Evolutionary conservation across 2,329 filamentous ascomycete genomes (phyloP).

Genomic region (Paraphaeosphaeria minitans): DNA sequence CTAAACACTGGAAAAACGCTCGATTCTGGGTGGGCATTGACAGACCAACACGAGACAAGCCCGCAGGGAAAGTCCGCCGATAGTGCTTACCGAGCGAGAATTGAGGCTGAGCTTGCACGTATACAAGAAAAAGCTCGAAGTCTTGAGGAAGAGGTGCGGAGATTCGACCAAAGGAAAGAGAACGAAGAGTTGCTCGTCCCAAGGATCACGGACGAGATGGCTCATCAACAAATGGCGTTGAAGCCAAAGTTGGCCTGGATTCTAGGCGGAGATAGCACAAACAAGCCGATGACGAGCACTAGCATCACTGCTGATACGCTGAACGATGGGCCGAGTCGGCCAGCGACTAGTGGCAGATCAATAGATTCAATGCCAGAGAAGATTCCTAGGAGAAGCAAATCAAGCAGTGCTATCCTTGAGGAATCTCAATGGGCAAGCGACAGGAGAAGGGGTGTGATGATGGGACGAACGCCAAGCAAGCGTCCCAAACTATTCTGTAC

Average conservation of each 20-base stretch:
- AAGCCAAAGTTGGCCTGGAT: constrained; percentile 33
- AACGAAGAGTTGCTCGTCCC: constrained; percentile 6
- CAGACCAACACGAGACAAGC: constrained; percentile 21
- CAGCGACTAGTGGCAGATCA: constrained; percentile 16
- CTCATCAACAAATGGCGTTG: constrained; percentile 27
- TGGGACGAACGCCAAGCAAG: constrained; percentile 21
- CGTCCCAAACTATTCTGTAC: constrained; percentile 32
- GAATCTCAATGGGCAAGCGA: constrained; percentile 8
- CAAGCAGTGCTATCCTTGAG: constrained; percentile 23
- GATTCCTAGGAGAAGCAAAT: constrained; percentile 19
- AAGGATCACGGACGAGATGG: constrained; percentile 26
- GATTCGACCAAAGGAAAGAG: constrained; percentile 18
- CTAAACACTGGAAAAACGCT: constrained; percentile 14
- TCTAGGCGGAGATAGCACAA: constrained; percentile 21
- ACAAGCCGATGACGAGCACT: constrained; percentile 23
- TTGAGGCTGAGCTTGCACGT: constrained; percentile 23
- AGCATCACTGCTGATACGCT: constrained; percentile 14
- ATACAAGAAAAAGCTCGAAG: constrained; percentile 27
- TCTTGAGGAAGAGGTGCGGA: constrained; percentile 21
- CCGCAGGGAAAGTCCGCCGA: constrained; percentile 20
- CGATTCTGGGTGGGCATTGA: constrained; percentile 26
- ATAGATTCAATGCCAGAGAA: constrained; percentile 4
- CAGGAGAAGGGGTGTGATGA: neutral
- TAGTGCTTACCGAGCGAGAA: constrained; percentile 22
- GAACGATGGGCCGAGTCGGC: constrained; percentile 16